Percentiles rank a stretch among this genome's conserved stretches.
Evolutionary conservation across 1,284 basidiomycete genomes (phyloP).

Genomic region (Trametes pubescens): DNA sequence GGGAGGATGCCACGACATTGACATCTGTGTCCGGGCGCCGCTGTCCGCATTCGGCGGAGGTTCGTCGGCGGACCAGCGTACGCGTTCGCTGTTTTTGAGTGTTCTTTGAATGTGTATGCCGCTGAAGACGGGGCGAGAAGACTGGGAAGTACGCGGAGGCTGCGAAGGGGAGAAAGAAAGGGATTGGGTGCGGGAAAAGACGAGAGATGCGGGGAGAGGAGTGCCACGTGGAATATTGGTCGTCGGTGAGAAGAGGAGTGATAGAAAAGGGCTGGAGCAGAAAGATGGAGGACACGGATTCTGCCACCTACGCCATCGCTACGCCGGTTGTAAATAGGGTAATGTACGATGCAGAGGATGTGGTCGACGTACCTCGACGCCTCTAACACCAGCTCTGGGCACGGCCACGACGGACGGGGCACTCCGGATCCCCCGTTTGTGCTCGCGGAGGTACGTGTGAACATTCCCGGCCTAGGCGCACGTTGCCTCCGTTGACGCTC

Average conservation of each 20-base stretch:
- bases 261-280: constrained; percentile 9
- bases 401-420: constrained; percentile 20
- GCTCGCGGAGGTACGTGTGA: constrained; percentile 36
- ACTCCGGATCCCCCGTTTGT: constrained; percentile 17
- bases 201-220: constrained; percentile 8
- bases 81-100: background rate
- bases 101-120: background rate
- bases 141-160: background rate
- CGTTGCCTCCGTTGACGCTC: constrained; percentile 29
- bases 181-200: background rate
- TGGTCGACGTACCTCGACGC: constrained; percentile 59
- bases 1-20: background rate
- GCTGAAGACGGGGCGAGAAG: background rate
- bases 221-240: constrained; percentile 9
- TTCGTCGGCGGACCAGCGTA: background rate
- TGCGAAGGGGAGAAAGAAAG: background rate
- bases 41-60: background rate
- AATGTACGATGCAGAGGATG: constrained; percentile 52
- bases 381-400: constrained; percentile 27
- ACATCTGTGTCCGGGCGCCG: background rate
- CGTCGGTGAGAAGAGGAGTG: background rate
- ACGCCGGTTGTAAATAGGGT: constrained; percentile 17
- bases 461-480: constrained; percentile 12
- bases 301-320: background rate
- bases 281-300: background rate